Evolutionary conservation across 495 filamentous ascomycete genomes (phyloP).

Genomic region (Aspergillus bridgeri): DNA sequence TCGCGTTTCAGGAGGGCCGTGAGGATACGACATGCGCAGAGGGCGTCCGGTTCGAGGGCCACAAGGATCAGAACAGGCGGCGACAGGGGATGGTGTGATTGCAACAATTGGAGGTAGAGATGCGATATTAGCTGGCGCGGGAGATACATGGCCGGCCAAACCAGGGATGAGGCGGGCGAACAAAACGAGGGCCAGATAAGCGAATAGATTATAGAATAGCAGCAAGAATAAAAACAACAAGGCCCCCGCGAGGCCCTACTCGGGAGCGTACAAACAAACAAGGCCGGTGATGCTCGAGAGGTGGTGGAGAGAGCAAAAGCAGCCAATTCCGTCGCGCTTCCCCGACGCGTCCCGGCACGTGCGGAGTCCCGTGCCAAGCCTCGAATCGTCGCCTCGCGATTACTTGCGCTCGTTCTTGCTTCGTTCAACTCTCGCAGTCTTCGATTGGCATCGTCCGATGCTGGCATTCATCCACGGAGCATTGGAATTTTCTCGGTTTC

Average conservation of each 20-base stretch:
- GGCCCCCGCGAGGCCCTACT: slow-evolving; percentile 4
- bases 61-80: slow-evolving; percentile 90
- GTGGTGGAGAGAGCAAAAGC: background rate
- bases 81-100: slow-evolving; percentile 74
- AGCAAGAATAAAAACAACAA: background rate
- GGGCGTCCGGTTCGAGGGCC: slow-evolving; percentile 89
- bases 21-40: slow-evolving; percentile 93
- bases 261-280: background rate
- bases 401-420: background rate
- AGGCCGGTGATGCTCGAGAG: background rate
- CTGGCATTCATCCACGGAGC: background rate
- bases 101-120: slow-evolving; percentile 82
- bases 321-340: slow-evolving; percentile 15
- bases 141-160: slow-evolving; percentile 74
- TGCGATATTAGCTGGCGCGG: slow-evolving; percentile 84
- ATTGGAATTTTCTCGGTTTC: background rate
- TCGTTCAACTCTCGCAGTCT: background rate
- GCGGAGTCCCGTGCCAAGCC: slow-evolving; percentile 15
- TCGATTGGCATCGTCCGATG: background rate
- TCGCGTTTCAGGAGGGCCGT: slow-evolving; percentile 89
- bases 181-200: background rate
- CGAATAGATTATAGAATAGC: background rate
- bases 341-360: slow-evolving; percentile 16
- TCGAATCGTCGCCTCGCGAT: background rate
- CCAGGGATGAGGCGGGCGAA: background rate